Evolutionary conservation across 2,329 filamentous ascomycete species (phyloP).

Genomic region (Aspergillus sp.): DNA sequence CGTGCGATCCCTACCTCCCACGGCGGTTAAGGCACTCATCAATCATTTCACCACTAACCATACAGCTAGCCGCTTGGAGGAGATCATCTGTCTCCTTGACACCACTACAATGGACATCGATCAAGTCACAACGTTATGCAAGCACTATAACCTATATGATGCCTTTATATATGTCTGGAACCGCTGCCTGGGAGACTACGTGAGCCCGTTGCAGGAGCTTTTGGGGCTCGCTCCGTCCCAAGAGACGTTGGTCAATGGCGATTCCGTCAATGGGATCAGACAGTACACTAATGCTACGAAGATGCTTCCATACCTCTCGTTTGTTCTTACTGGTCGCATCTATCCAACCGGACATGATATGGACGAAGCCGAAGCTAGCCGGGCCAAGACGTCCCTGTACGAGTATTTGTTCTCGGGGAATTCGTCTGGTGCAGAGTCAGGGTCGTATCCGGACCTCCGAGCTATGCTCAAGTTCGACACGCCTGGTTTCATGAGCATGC

Average conservation of each 20-base stretch:
- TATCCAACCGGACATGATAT: constrained; percentile 83
- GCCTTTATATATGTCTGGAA: constrained; percentile 98
- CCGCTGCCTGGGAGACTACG: constrained; percentile 80
- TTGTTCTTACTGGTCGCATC: constrained; percentile 81
- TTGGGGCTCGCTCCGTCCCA: constrained; percentile 48
- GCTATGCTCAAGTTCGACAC: constrained; percentile 86
- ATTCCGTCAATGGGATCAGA: constrained; percentile 57
- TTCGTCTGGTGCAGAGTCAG: constrained; percentile 17
- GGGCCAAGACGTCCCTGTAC: constrained; percentile 85
- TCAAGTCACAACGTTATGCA: constrained; percentile 86
- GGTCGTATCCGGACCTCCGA: constrained; percentile 80
- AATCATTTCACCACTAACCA: constrained; percentile 75
- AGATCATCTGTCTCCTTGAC: constrained; percentile 91
- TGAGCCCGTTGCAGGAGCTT: constrained; percentile 85
- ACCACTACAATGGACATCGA: constrained; percentile 91
- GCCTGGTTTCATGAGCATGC: constrained; percentile 85
- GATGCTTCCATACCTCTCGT: constrained; percentile 92
- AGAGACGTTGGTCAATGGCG: constrained; percentile 30
- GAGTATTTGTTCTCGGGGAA: constrained; percentile 90
- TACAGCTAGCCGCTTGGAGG: constrained; percentile 77
- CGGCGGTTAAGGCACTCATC: constrained; percentile 82
- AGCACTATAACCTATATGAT: constrained; percentile 88
- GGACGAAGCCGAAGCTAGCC: constrained; percentile 67
- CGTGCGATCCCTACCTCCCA: constrained; percentile 74
- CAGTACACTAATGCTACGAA: constrained; percentile 72